Evolutionary conservation across 2,329 filamentous ascomycete genomes (phyloP).

Genomic region (Calonectria honghensis): DNA sequence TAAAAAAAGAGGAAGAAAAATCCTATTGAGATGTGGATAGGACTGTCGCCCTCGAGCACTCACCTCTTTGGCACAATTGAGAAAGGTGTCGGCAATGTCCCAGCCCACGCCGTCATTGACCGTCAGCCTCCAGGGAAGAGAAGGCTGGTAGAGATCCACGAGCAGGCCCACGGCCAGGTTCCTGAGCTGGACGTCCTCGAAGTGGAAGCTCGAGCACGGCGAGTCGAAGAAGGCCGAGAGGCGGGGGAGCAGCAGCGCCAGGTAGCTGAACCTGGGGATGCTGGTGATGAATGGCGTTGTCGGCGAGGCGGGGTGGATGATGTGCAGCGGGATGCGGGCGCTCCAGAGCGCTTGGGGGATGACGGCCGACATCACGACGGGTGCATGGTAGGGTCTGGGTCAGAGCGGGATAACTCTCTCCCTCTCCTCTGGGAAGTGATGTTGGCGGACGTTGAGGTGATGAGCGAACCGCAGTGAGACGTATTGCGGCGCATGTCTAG

Average conservation of each 20-base stretch:
- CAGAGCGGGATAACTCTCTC: background rate
- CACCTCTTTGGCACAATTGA: slow-evolving; percentile 79
- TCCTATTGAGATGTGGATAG: too few species aligned
- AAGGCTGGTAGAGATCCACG: slow-evolving; percentile 74
- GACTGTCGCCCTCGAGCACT: slow-evolving; percentile 45
- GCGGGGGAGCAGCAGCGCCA: slow-evolving; percentile 74
- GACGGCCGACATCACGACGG: slow-evolving; percentile 52
- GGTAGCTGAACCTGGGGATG: slow-evolving; percentile 76
- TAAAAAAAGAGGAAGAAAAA: background rate
- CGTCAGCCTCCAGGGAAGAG: slow-evolving; percentile 72
- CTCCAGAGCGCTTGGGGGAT: slow-evolving; percentile 72
- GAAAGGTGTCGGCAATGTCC: slow-evolving; percentile 78
- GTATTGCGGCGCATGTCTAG: slow-evolving; percentile 22
- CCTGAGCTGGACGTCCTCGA: slow-evolving; percentile 72
- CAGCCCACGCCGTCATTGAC: slow-evolving; percentile 73
- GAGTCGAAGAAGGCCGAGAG: slow-evolving; percentile 71
- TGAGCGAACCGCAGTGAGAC: background rate
- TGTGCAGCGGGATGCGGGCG: slow-evolving; percentile 72
- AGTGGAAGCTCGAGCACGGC: slow-evolving; percentile 76
- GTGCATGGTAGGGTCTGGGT: slow-evolving; percentile 42
- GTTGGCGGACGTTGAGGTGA: background rate
- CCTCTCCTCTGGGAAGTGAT: background rate
- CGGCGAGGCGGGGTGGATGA: slow-evolving; percentile 70
- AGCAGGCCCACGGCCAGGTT: slow-evolving; percentile 73
- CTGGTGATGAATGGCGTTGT: slow-evolving; percentile 71